Evolutionary conservation across 2,329 filamentous ascomycete genomes (phyloP).

Genomic region (Cryphonectria naterciae): DNA sequence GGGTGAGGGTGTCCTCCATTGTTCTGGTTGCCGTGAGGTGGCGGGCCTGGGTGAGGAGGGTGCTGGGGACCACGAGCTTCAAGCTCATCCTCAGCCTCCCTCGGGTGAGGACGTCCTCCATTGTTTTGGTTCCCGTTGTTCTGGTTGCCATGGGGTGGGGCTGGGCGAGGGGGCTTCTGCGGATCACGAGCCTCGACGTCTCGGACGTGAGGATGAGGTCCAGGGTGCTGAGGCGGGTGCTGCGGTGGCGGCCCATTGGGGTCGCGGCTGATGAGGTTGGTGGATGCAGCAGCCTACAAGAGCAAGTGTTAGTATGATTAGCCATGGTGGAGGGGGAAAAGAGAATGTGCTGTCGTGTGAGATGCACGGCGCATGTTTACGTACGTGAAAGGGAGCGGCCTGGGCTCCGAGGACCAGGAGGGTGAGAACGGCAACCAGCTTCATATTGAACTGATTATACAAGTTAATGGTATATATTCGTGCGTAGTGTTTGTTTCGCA

Average conservation of each 20-base stretch:
- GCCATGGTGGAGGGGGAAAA: not conserved
- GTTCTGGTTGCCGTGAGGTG: not conserved
- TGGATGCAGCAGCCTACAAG: not conserved
- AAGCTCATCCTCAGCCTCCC: not conserved
- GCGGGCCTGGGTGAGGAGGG: not conserved
- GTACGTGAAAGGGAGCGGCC: conserved; percentile 12
- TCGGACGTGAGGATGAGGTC: not conserved
- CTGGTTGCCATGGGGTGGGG: not conserved
- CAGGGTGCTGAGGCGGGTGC: not conserved
- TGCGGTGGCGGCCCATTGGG: not conserved
- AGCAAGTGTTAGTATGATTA: not conserved
- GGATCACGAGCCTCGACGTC: conserved; percentile 1
- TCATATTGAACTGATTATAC: conserved; percentile 13
- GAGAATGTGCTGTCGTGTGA: not conserved
- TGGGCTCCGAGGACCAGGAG: conserved; percentile 12
- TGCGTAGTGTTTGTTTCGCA: no score
- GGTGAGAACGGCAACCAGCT: conserved; percentile 7
- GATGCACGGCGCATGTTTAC: not conserved
- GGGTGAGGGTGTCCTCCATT: not conserved
- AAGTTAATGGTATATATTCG: not conserved
- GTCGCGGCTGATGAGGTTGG: conserved; percentile 4
- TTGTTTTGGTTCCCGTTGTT: not conserved
- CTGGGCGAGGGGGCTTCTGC: not conserved
- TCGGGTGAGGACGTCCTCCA: not conserved
- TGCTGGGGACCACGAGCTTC: not conserved